Evolutionary conservation across 768 basidiomycete species (phyloP).

Genomic region (Naganishia antarctica): DNA sequence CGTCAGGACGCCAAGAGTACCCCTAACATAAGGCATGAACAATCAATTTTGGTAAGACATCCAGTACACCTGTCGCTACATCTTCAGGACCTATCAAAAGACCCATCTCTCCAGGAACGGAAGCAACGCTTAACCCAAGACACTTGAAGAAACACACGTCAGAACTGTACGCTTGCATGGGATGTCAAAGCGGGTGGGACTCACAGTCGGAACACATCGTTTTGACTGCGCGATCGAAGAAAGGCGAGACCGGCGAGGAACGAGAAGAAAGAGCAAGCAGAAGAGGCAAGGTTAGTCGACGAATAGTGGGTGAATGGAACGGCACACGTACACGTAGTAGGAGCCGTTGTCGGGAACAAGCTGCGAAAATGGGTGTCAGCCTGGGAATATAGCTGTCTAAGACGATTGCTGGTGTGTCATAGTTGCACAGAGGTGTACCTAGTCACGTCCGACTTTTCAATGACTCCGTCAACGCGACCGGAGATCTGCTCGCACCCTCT

Average conservation of each 20-base stretch:
- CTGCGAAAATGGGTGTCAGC: conserved; percentile 21
- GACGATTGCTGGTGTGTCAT: background rate
- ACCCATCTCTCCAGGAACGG: no score
- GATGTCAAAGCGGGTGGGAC: conserved; percentile 18
- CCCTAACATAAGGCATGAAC: no score
- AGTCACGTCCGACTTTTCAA: no score
- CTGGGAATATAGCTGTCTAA: background rate
- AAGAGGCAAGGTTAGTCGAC: background rate
- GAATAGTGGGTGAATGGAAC: conserved; percentile 46
- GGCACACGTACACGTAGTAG: conserved; percentile 71
- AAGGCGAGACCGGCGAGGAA: no score
- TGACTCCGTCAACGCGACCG: no score
- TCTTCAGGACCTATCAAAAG: no score
- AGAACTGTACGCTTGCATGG: background rate
- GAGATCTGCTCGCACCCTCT: no score
- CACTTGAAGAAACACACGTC: background rate
- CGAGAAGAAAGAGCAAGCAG: background rate
- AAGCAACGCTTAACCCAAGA: conserved; percentile 21
- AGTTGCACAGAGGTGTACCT: background rate
- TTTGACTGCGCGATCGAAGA: no score
- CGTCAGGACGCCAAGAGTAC: no score
- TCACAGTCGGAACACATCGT: conserved; percentile 77
- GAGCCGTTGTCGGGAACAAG: conserved; percentile 67
- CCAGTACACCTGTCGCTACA: no score
- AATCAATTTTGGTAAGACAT: no score